Evolutionary conservation across 306 rosid species (phyloP), one percentile per base, ranked within the genome.

Genomic region (Rosa multiflora): DNA sequence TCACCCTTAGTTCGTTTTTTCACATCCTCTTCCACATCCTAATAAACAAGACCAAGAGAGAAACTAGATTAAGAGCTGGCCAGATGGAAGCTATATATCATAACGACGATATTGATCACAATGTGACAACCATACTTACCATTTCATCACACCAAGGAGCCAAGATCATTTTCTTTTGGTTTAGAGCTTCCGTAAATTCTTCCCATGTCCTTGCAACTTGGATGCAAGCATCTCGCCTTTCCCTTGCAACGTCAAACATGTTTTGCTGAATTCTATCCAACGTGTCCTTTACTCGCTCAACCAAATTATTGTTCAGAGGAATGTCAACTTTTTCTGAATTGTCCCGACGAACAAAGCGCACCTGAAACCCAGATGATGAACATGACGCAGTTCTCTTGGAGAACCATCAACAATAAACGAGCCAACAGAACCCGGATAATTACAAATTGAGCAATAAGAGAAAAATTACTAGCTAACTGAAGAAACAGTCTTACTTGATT

Each of bases 141-240:
- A 88, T 86, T 77, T 95, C 97, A 67, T 95, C 97, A 78, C 97
- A 92, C 99, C 99, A 95, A 74, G 99, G 99, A 83, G 97, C 97
- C 82, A 95, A 78, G 75, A 91, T 92, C 93, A 95, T 80, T 79
- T 91, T 91, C 87, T 79, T 89, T 49, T 87, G 85, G 83, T 74
- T 52, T 66, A 95, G 88, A 44, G 97, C 97, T 85, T 85, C 89
- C 26, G 84, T 46, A 74, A 95, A 95, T 64, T 92, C 99, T 32
- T 92, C 94, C 97, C 97, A 95, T 14, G 90, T 92, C 74, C 70
- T 85, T 67, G 87, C 78, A 73, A 85, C 72, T 80, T 88, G 84
- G 83, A 94, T 74, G 68, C 88, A 94, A 39, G 89, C 95, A 87
- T 92, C 93, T 52, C 97, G 89, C 39, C 87, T 91, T 84, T 77